Conservation (phyloP, 2,329 filamentous ascomycete species). For the Talaromyces sp. region DNA sequence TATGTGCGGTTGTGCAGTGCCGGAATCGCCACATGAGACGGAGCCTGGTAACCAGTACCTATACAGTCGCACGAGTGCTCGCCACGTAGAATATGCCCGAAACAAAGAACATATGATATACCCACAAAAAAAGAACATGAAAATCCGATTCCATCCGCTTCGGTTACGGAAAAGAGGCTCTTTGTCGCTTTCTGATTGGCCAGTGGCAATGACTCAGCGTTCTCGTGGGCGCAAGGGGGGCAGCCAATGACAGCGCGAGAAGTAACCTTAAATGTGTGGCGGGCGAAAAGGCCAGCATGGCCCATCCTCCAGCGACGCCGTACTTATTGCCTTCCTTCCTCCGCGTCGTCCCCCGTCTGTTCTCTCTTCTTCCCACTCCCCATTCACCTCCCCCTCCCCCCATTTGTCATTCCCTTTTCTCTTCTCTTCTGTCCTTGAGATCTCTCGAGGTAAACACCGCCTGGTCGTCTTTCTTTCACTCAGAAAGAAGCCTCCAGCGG, state of each 20-base stretch:
- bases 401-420: slow-evolving; percentile 17
- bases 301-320: slow-evolving; percentile 29
- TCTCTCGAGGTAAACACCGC: not conserved
- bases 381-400: slow-evolving; percentile 15
- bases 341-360: slow-evolving; percentile 15
- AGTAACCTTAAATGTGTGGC: slow-evolving; percentile 33
- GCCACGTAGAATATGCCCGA: not conserved
- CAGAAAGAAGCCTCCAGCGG: not conserved
- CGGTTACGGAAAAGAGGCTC: slow-evolving; percentile 12
- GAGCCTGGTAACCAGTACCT: too few species aligned
- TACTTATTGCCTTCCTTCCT: slow-evolving; percentile 17
- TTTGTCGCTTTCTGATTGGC: slow-evolving; percentile 11
- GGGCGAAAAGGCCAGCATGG: slow-evolving; percentile 43
- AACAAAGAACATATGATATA: not conserved
- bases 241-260: slow-evolving; percentile 32
- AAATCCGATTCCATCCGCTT: slow-evolving; percentile 5
- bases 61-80: not conserved
- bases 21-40: not conserved
- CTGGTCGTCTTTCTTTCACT: not conserved
- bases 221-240: slow-evolving; percentile 7
- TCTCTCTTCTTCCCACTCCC: slow-evolving; percentile 14
- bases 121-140: not conserved
- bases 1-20: not conserved
- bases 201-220: slow-evolving; percentile 24
- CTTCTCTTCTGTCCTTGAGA: slow-evolving; percentile 14